Evolutionary conservation across 2,329 filamentous ascomycete species (phyloP).

Genomic region (Leptographium radiaticola): DNA sequence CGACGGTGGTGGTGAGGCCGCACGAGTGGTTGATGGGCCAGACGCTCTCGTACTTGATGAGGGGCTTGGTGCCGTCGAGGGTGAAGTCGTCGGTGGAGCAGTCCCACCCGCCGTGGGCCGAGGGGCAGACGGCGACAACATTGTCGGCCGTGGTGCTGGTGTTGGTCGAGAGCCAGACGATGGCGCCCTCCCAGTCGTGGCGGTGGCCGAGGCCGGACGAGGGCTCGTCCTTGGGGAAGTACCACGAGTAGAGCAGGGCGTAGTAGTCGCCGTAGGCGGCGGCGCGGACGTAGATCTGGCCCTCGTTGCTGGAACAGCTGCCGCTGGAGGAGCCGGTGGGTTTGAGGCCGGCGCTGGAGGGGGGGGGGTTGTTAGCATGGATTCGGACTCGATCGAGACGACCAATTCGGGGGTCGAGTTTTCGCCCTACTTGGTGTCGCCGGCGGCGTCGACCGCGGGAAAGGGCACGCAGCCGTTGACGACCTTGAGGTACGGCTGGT

Average conservation of each 20-base stretch:
- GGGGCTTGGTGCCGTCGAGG: conserved; percentile 12
- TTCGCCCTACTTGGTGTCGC: conserved; percentile 38
- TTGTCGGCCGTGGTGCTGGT: conserved; percentile 14
- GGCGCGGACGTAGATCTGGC: conserved; percentile 25
- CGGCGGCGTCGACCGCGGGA: conserved; percentile 43
- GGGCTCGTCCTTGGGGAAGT: conserved; percentile 32
- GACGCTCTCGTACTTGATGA: conserved; percentile 21
- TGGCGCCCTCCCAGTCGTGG: conserved; percentile 26
- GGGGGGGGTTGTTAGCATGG: too few species aligned
- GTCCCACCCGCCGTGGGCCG: conserved; percentile 23
- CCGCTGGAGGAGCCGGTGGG: conserved; percentile 17
- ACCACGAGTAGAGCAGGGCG: conserved; percentile 30
- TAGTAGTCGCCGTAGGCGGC: conserved; percentile 16
- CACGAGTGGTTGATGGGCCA: conserved; percentile 20
- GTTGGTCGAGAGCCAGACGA: conserved; percentile 19
- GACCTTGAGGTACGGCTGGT: conserved; percentile 42
- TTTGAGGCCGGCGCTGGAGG: conserved; percentile 20
- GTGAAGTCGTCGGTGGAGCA: conserved; percentile 11
- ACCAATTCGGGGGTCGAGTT: neutral
- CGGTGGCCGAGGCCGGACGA: conserved; percentile 21
- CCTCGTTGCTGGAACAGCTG: conserved; percentile 20
- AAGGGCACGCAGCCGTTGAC: conserved; percentile 50
- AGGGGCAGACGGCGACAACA: conserved; percentile 22
- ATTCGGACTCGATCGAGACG: neutral
- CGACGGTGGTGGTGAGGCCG: conserved; percentile 10